Evolutionary conservation across 2,329 filamentous ascomycete genomes (phyloP), one percentile per base, ranked within the genome.

Genomic region (Colletotrichum lupini): DNA sequence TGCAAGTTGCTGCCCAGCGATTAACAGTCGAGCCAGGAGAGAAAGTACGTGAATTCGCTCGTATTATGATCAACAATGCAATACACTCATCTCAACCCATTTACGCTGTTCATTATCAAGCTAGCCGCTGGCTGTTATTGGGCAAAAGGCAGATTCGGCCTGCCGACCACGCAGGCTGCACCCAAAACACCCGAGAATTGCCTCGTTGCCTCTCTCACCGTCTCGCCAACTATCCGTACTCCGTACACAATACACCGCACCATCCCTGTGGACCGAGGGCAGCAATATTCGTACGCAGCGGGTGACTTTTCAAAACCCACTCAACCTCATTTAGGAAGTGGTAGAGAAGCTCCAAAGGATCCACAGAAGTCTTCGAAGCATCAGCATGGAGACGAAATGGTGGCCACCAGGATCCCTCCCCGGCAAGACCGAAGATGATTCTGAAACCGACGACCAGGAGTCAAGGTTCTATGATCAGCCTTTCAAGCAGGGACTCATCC

Each of bases 361-460:
- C 67, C 73, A 56, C 67, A 70, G 73, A 75, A 75, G 67, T 53
- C 74, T 70, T 73, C 35, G 71, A 66, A 70, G 73, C 65, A 69
- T 66, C 60, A 24, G 56, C 22, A 66, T 58, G 59, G 46, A 37
- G 65, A 69, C 53, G 59, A 24, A 59, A 32, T 49, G 62, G 24
- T 55, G 62, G 53, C 42, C 66, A 66, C 53, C 37, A 60, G 53
- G 52, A 57, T 52, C 56, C 67, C 62, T 66, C 37, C 57, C 73
- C 73, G 73, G 73, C 60, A 75, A 75, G 53, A 69, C 73, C 73
- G 73, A 75, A 56, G 42, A 59, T 70, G 63, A 62, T 75, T 71
- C 71, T 75, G 73, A 75, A 75, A 74, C 73, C 53, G 65, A 65
- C 46, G 42, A 74, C 42, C 61, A 68, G 67, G 46, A 67, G 61